Evolutionary conservation across 1,284 basidiomycete genomes (phyloP), one percentile per base, ranked within the genome.

Genomic region (Ustilago lituana): DNA sequence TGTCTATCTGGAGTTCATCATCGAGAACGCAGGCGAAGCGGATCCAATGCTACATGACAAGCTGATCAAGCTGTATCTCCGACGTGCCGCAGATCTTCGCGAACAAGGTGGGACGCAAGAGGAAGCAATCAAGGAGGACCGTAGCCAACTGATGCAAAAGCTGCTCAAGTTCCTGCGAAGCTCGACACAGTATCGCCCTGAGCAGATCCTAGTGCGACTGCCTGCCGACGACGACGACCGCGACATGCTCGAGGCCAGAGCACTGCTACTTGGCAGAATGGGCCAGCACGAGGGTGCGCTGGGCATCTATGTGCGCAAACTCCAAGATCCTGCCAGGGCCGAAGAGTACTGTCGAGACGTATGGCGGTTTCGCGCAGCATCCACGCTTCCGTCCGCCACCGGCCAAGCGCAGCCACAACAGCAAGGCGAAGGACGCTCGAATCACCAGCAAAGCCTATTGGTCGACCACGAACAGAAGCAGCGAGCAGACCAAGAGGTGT

Each of bases 251-350:
- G 91, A 95, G 80, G 92, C 92, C 1, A 88, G 93, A 33, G 95
- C 96, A 0, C 88, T 95, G 53, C 85, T 98, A 4, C 85, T 98
- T 4, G 96, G 95, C 3, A 87, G 91, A 19, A 86, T 98, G 60
- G 93, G 92, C 0, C 89, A 92, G 59, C 94, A 98, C 76, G 92
- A 95, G 73, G 91, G 90, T 60, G 95, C 95, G 0, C 87, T 99
- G 22, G 90, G 92, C 77, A 88, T 96, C 23, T 98, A 98, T 81
- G 93, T 94, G 1, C 90, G 95, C 78, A 88, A 88, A 39, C 85
- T 97, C 24, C 86, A 89, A 31, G 91, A 95, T 78, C 91, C 90
- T 79, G 67, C 83, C 12, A 91, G 91, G 60, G 96, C 96, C 0
- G 95, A 98, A 84, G 88, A 91, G 33, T 81, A 81, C 59, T 82